These are phyloP conservation scores for Theileria annulata DNA, from an alignment of 169 alveolate species.

Conservation along the genomic window DNA sequence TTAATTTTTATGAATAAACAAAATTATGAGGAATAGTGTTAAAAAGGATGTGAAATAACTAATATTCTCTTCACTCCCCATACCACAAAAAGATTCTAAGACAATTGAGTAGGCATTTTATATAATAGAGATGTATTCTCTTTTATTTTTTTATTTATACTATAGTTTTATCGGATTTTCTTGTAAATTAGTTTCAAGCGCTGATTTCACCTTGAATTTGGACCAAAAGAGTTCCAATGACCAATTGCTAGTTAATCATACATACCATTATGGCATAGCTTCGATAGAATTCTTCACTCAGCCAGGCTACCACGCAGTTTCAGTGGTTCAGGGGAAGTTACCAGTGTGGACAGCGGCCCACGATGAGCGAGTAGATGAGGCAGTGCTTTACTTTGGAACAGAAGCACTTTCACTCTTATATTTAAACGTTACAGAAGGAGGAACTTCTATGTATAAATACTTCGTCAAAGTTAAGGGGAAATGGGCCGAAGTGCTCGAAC, in stretches of 20 bases:
- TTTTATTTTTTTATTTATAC: no score
- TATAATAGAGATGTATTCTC: no score
- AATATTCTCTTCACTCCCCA: no score
- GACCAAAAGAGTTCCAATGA: not conserved
- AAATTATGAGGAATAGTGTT: no score
- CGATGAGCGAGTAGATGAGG: not conserved
- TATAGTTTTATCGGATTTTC: no score
- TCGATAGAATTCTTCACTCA: not conserved
- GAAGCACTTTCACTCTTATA: not conserved
- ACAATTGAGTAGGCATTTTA: no score
- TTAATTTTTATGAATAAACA: no score
- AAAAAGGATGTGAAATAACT: no score
- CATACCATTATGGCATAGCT: conserved; percentile 2
- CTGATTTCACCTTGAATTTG: not conserved
- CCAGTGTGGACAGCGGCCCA: conserved; percentile 1
- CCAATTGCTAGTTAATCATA: not conserved
- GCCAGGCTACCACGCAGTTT: not conserved
- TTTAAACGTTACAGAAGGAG: not conserved
- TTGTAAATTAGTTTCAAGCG: not conserved
- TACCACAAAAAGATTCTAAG: no score
- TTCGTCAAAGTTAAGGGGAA: not conserved
- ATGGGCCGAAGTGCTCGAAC: not conserved
- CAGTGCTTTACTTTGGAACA: not conserved
- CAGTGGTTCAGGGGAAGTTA: conserved; percentile 2
- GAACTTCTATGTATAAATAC: not conserved